Evolutionary conservation across 192 early-diverging fungal species (phyloP), one percentile per base, ranked within the genome.

Genomic region (Thamnidium elegans): DNA sequence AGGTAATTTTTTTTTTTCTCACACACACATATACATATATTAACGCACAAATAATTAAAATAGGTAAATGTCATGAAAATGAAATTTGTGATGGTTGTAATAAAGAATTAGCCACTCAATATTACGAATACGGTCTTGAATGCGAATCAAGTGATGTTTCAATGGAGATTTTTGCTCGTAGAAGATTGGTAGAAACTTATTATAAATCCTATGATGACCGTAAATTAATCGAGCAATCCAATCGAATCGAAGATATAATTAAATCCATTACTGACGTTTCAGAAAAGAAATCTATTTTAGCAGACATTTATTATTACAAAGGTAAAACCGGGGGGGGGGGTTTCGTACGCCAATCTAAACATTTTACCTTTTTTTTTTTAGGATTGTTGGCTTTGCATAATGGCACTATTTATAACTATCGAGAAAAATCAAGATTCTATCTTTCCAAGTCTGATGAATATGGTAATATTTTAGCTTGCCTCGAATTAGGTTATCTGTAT

Each of bases 401-500:
- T 26, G 26, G 26, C 3, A 26, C 26, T 26, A 26, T 26, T 26
- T 26, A 26, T 26, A 26, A 26, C 26, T 26, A 26, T 26, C 26
- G 26, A 26, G 26, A 26, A 26, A 26, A 26, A 26, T 26, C 26
- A 26, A 26, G 26, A 26, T 26, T 26, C 26, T 26, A 26, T 26
- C 26, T 26, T 26, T 26, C 26, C 26, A 26, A 26, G 26, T 26
- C 26, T 26, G 26, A 26, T 26, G 26, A 26, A 26, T 13, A 13
- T 9, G 44, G 44, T 15, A 58, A 43, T 32, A 20, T 17, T 11
- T 20, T 43, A 5, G 55, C 55, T 0, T 10, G 9, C 7, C 36
- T 42, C 19, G 55, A 58, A 39, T 42, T 58, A 42, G 55, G 55
- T 4, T 58, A 58, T 42, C 15, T 39, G 4, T 19, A 58, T 20